phyloP scores from a whole-genome alignment of 2,329 filamentous ascomycete species.

The Aspergillus chevalieri region DNA sequence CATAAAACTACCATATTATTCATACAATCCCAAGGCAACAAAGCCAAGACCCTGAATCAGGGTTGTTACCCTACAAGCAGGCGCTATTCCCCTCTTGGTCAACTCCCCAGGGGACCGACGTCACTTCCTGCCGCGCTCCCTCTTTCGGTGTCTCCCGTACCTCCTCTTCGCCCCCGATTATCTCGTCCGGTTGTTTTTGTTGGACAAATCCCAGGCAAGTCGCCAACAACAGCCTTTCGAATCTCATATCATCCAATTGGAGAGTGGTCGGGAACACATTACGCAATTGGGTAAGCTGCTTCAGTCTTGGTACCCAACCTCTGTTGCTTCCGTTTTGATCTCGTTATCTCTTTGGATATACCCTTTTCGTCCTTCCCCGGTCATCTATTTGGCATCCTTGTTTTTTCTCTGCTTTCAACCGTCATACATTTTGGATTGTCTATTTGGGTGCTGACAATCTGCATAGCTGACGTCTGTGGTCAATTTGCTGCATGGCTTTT shows the following conservation, averaged over 20 bases:
- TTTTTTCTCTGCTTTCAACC: neutral
- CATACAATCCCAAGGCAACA: constrained; percentile 5
- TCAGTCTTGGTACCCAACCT: constrained; percentile 19
- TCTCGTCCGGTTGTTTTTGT: neutral
- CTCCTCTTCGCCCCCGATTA: neutral
- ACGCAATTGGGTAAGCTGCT: constrained; percentile 18
- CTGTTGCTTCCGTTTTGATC: constrained; percentile 4
- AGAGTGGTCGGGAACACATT: constrained; percentile 2
- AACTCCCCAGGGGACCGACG: constrained; percentile 17
- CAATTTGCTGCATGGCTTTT: constrained; percentile 24
- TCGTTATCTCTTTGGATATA: neutral
- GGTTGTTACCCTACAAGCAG: constrained; percentile 1
- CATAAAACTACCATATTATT: constrained; percentile 6
- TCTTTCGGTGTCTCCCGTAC: neutral
- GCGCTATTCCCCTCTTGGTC: neutral
- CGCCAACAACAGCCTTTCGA: neutral
- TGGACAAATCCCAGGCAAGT: too few relatives aligned
- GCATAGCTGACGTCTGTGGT: constrained; percentile 1
- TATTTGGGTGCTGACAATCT: neutral
- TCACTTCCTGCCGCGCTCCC: constrained; percentile 16
- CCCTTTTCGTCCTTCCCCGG: too few relatives aligned
- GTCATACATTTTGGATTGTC: neutral
- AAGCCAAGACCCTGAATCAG: constrained; percentile 1
- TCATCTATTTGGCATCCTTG: neutral
- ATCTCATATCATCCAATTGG: neutral